phyloP scores from a whole-genome alignment of 2,329 filamentous ascomycete species.

The Mycogone perniciosa region DNA sequence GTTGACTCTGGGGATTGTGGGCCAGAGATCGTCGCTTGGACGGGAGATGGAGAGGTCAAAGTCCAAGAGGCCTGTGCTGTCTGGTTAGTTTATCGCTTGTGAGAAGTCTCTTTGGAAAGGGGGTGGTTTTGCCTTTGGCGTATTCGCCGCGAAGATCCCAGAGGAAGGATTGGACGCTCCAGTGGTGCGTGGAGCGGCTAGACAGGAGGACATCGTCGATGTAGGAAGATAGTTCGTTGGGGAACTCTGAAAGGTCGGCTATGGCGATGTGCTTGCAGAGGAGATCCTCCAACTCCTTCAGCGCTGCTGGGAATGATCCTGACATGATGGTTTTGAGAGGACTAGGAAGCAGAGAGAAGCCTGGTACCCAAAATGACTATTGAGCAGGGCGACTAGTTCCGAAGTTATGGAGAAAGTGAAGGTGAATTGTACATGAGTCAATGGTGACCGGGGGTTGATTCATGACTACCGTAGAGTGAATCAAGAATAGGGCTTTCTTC shows the following conservation, averaged over 20 bases:
- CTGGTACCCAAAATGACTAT: no score
- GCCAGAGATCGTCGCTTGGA: conserved; percentile 6
- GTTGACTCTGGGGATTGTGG: conserved; percentile 3
- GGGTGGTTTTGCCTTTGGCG: background rate
- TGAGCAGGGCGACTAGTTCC: no score
- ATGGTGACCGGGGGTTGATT: no score
- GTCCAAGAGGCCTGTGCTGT: background rate
- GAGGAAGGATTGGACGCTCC: conserved; percentile 10
- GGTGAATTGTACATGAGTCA: no score
- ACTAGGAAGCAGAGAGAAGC: no score
- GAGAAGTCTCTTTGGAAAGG: background rate
- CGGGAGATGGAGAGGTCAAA: background rate
- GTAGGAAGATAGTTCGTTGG: background rate
- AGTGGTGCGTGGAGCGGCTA: conserved; percentile 1
- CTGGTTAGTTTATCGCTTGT: background rate
- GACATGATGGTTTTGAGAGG: no score
- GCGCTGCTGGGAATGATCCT: no score
- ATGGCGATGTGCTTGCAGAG: conserved; percentile 7
- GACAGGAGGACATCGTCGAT: background rate
- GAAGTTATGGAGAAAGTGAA: no score
- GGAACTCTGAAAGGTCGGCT: background rate
- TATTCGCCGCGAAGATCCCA: conserved; percentile 7
- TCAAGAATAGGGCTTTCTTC: no score
- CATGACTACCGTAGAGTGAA: no score
- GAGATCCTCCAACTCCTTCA: conserved; percentile 2